Evolutionary conservation across 2,329 filamentous ascomycete genomes (phyloP), one percentile per base, ranked within the genome.

Genomic region (Esteya vermicola): DNA sequence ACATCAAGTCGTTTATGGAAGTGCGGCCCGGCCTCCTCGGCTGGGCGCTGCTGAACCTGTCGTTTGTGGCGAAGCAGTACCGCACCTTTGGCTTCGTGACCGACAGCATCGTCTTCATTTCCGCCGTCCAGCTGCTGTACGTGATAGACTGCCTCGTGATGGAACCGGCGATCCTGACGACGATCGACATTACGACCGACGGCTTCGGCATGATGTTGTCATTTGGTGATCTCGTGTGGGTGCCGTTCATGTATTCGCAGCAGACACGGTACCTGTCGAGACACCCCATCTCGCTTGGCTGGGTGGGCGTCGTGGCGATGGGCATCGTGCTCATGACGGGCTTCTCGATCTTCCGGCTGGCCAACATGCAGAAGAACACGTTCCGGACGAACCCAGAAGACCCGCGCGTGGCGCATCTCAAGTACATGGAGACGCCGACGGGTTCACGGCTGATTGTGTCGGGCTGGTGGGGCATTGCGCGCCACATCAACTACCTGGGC

Each of bases 171-270:
- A 81, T 95, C 46, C 64, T 95, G 47, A 95, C 88, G 2, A 95
- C 86, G 25, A 95, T 96, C 62, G 89, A 96, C 55, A 81, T 95
- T 48, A 93, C 81, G 38, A 84, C 78, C 32, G 89, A 96, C 51
- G 89, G 89, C 6, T 94, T 96, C 50, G 89, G 89, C 39, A 85
- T 85, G 64, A 96, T 96, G 89, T 70, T 96, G 26, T 69, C 84
- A 2, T 95, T 95, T 55, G 89, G 86, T 41, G 89, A 96, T 52
- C 68, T 95, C 6, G 83, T 82, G 45, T 96, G 89, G 89, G 73
- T 95, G 3, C 89, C 89, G 1, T 93, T 93, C 57, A 69, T 85
- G 43, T 96, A 94, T 67, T 82, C 77, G 16, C 67, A 85, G 27
- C 88, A 93, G 59, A 77, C 81, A 8, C 78, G 84, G 33, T 96